Conservation (phyloP, 345 rosid species). For the Linum lewisii region DNA sequence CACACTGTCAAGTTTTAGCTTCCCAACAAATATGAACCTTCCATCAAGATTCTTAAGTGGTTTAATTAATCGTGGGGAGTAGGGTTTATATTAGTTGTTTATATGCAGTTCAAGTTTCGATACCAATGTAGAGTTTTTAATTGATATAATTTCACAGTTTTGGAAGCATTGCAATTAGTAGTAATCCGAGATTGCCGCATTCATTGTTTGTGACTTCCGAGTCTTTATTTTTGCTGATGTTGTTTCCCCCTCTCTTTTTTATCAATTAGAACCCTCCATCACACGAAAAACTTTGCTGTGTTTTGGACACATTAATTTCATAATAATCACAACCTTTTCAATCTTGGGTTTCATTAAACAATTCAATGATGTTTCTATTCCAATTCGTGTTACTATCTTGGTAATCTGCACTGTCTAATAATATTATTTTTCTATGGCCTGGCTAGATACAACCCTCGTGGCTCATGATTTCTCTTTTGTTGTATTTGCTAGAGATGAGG, state of each 20-base stretch:
- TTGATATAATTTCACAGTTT: conserved; percentile 8
- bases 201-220: conserved; percentile 8
- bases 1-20: conserved; percentile 25
- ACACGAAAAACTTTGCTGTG: conserved; percentile 27
- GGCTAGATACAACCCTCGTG: background rate
- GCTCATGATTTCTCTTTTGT: background rate
- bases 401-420: conserved; percentile 7
- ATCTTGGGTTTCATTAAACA: conserved; percentile 24
- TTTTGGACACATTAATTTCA: conserved; percentile 53
- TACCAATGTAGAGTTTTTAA: conserved; percentile 35
- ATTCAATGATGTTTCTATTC: conserved; percentile 58
- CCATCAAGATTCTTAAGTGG: conserved; percentile 26
- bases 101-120: conserved; percentile 45
- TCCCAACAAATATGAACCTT: conserved; percentile 38
- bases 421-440: background rate
- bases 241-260: conserved; percentile 13
- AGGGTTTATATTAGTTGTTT: conserved; percentile 30
- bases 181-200: conserved; percentile 21
- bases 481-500: background rate
- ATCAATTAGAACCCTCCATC: conserved; percentile 49
- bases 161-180: conserved; percentile 7
- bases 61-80: conserved; percentile 21
- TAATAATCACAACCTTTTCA: conserved; percentile 5
- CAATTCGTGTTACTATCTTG: conserved; percentile 42
- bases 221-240: too few species aligned